phyloP scores from a whole-genome alignment of 805 yeast genomes.

The Millerago galiae region DNA sequence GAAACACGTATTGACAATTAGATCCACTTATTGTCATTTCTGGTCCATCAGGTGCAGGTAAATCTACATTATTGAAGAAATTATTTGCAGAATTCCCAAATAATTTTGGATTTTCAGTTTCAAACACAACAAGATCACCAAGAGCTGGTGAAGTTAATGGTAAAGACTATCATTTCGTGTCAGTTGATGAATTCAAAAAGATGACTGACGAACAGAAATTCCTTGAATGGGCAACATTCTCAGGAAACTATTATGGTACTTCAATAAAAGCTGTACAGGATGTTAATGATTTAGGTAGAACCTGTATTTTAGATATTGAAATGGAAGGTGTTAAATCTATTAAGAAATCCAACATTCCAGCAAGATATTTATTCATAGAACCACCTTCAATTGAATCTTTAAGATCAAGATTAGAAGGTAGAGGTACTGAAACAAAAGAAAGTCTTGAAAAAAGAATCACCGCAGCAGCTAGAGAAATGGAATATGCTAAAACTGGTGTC shows the following conservation, averaged over 20 bases:
- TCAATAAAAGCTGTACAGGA: conserved; percentile 75
- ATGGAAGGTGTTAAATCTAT: conserved; percentile 98
- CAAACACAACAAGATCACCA: conserved; percentile 88
- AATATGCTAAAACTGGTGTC: conserved; percentile 83
- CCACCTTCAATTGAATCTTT: conserved; percentile 88
- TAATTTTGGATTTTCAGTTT: conserved; percentile 88
- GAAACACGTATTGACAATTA: conserved; percentile 22
- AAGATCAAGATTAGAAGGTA: conserved; percentile 65
- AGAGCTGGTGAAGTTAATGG: conserved; percentile 90
- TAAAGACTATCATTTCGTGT: conserved; percentile 79
- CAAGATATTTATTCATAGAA: conserved; percentile 79
- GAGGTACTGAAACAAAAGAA: conserved; percentile 95
- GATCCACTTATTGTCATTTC: conserved; percentile 88
- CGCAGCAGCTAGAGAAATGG: conserved; percentile 87
- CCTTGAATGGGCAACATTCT: conserved; percentile 97
- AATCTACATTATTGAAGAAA: conserved; percentile 86
- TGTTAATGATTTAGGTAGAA: conserved; percentile 49
- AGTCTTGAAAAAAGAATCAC: conserved; percentile 74
- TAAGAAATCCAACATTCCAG: conserved; percentile 73
- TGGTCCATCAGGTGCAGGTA: conserved; percentile 96
- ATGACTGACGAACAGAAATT: conserved; percentile 71
- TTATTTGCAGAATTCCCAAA: conserved; percentile 87
- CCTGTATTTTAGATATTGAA: conserved; percentile 93
- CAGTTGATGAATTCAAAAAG: conserved; percentile 72
- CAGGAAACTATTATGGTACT: conserved; percentile 97